Evolutionary conservation across 176 grass and related monocot genomes (phyloP), one percentile per base, ranked within the genome.

Genomic region (Cymbopogon citratus): DNA sequence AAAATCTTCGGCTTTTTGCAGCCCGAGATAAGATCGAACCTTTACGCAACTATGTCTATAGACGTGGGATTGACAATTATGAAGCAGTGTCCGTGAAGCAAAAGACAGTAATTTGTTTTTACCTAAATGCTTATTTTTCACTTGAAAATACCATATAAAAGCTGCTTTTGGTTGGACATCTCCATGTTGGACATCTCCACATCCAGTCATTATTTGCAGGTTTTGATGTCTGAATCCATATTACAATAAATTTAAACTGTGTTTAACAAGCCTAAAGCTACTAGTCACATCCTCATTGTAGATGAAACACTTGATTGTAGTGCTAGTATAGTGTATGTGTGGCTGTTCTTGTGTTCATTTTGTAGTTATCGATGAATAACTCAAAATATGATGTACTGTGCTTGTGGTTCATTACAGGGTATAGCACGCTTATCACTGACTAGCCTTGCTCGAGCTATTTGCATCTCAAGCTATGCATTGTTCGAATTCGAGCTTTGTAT

Each of bases 11-110:
- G 84, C 3, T 86, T 80, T 56, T 80, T n/a, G 68, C 76, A 1
- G 33, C 15, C 12, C 12, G 76, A 12, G 84, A 80, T 80, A 5
- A 7, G 12, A n/a, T 72, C 2, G 68, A 86, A 73, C 76, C 84
- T 29, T 39, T 86, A 43, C 68, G 31, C 66, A 85, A 79, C 31
- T 80, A 85, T 85, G 83, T 85, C 10, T 85, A 73, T 67, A 73
- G 23, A 19, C 68, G 27, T n/a, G 68, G 27, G 6, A n/a, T 80
- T 86, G 84, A 54, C 12, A 40, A 66, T 86, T 86, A 54, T 51
- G 68, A 85, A 85, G 67, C 43, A 10, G 38, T 48, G 1, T 33
- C 26, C 18, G 74, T 76, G 34, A 61, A 61, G 1, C 34, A 0
- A 70, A 70, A 70, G 36, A 44, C 11, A 39, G 68, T 71, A 44